A percentile compares a stretch with the other conserved stretches of the same genome.
Conservation (phyloP, 768 basidiomycete genomes). For the Leccinum arenicola region DNA sequence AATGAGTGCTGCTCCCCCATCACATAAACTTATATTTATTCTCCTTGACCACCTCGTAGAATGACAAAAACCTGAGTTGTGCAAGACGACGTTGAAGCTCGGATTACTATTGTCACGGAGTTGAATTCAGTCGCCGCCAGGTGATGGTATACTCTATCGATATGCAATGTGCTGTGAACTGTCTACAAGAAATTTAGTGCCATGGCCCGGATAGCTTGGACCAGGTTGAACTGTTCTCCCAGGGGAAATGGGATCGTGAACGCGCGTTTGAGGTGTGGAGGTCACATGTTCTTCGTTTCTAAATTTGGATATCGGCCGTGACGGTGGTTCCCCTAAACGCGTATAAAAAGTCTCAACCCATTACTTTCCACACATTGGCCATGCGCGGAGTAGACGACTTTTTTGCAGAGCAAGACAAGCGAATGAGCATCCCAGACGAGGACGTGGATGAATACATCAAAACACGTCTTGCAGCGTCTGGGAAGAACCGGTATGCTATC, state of each 20-base stretch:
- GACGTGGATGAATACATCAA: constrained; percentile 47
- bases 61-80: neutral
- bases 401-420: constrained; percentile 53
- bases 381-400: constrained; percentile 43
- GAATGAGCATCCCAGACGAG: constrained; percentile 54
- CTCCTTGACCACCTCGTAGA: neutral
- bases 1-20: neutral
- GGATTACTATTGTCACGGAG: neutral
- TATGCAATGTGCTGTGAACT: too few relatives aligned
- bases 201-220: too few relatives aligned
- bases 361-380: neutral
- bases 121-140: neutral
- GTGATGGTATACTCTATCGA: neutral
- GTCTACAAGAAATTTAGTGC: neutral
- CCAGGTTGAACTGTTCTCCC: too few relatives aligned
- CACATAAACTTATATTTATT: neutral
- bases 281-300: neutral
- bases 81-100: neutral
- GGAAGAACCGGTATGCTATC: constrained; percentile 17
- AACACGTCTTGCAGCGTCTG: constrained; percentile 22
- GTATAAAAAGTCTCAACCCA: neutral
- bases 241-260: neutral
- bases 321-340: constrained; percentile 8
- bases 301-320: neutral
- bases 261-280: too few relatives aligned